These are phyloP conservation scores for Sporisorium exsertum DNA, from an alignment of 1,284 basidiomycete genomes.

Conservation along the genomic window DNA sequence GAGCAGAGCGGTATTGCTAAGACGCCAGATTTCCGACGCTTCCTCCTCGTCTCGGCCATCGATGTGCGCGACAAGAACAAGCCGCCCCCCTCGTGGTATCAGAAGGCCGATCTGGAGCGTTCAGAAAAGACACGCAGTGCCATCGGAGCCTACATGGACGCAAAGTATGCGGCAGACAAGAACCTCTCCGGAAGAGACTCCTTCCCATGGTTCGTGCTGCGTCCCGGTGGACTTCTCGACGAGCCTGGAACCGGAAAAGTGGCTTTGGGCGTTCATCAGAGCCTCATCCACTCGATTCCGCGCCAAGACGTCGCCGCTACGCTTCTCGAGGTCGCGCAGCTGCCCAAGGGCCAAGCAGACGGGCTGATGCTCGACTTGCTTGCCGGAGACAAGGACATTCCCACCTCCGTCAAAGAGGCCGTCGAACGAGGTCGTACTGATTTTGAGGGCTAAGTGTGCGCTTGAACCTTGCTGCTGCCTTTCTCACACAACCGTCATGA, in stretches of 20 bases:
- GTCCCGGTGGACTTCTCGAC: constrained; percentile 76
- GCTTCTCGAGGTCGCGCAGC: constrained; percentile 74
- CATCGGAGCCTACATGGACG: constrained; percentile 57
- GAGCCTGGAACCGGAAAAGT: constrained; percentile 66
- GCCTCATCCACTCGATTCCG: constrained; percentile 41
- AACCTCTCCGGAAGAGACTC: constrained; percentile 75
- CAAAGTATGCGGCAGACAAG: constrained; percentile 76
- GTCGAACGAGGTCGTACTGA: constrained; percentile 74
- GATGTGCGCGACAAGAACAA: constrained; percentile 75
- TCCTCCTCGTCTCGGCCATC: constrained; percentile 76
- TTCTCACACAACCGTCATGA: neutral
- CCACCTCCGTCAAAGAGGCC: constrained; percentile 72
- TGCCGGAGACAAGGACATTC: constrained; percentile 74
- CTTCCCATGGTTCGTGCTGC: constrained; percentile 79
- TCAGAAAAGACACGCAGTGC: constrained; percentile 66
- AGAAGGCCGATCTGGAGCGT: constrained; percentile 40
- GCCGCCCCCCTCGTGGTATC: constrained; percentile 61
- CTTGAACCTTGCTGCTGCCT: neutral
- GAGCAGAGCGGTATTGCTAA: constrained; percentile 72
- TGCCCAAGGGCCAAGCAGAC: constrained; percentile 73
- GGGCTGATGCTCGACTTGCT: constrained; percentile 77
- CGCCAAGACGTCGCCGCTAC: constrained; percentile 77
- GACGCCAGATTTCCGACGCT: constrained; percentile 73
- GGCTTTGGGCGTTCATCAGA: constrained; percentile 43
- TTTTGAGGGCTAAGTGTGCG: constrained; percentile 39